phyloP scores from a whole-genome alignment of 805 yeast species.

The Hanseniaspora lachancei region DNA sequence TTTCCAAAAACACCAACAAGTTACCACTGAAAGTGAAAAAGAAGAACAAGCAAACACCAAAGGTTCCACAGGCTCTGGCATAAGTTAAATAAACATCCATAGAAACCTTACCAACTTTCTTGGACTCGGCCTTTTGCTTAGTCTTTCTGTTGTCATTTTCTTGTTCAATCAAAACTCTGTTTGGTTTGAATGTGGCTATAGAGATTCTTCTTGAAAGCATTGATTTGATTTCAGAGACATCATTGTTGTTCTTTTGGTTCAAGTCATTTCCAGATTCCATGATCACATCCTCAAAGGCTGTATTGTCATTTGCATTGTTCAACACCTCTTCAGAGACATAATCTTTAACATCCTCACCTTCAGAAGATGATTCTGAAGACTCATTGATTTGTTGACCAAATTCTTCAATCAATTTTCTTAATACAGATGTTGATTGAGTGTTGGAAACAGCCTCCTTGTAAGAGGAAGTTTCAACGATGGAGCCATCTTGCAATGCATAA shows the following conservation, averaged over 20 bases:
- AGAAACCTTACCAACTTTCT: slow-evolving; percentile 49
- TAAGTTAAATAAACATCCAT: slow-evolving; percentile 41
- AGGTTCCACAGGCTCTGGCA: slow-evolving; percentile 44
- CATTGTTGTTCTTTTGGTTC: background rate
- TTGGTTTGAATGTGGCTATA: slow-evolving; percentile 43
- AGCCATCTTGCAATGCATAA: slow-evolving; percentile 41
- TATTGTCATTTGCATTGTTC: background rate
- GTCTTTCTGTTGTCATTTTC: slow-evolving; percentile 27
- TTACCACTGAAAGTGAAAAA: slow-evolving; percentile 27
- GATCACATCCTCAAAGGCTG: background rate
- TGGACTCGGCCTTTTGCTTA: slow-evolving; percentile 38
- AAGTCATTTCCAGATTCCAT: slow-evolving; percentile 1
- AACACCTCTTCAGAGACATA: background rate
- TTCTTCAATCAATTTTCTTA: slow-evolving; percentile 24
- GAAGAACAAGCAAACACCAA: slow-evolving; percentile 35
- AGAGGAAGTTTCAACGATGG: slow-evolving; percentile 46
- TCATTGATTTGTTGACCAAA: slow-evolving; percentile 23
- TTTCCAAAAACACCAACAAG: slow-evolving; percentile 32
- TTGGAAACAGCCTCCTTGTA: slow-evolving; percentile 36
- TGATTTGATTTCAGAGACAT: slow-evolving; percentile 6
- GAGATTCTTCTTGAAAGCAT: slow-evolving; percentile 42
- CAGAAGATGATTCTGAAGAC: slow-evolving; percentile 13
- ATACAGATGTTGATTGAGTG: slow-evolving; percentile 23
- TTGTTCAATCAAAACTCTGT: slow-evolving; percentile 24
- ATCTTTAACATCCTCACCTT: slow-evolving; percentile 15